A percentile compares a stretch with the other conserved stretches of the same genome.
These are phyloP conservation scores for Sambucus nigra DNA, from an alignment of 129 eudicot genomes.

Conservation along the genomic window DNA sequence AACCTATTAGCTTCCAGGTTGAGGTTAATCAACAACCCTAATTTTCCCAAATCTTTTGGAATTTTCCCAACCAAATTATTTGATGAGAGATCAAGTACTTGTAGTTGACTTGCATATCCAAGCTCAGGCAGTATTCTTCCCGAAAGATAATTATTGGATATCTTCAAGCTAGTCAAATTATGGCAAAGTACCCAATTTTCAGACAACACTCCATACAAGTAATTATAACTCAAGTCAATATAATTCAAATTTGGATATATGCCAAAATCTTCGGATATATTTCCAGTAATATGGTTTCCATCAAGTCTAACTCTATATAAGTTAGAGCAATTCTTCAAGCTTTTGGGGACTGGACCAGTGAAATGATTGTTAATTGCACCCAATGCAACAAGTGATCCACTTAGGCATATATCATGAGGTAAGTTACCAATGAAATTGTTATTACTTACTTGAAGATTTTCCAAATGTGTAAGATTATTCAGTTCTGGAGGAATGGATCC, in stretches of 20 bases:
- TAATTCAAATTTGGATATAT: slow-evolving; percentile 23
- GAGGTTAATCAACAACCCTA: no score
- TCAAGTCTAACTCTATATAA: slow-evolving; percentile 14
- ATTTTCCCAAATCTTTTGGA: no score
- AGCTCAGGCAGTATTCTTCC: no score
- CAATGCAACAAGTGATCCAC: not conserved
- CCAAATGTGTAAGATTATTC: slow-evolving; percentile 12
- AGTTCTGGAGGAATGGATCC: slow-evolving; percentile 16
- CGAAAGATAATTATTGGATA: no score
- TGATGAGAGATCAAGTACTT: no score
- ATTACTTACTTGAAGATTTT: not conserved
- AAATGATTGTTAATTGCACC: not conserved
- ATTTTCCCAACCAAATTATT: no score
- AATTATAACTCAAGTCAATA: slow-evolving; percentile 24
- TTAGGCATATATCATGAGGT: slow-evolving; percentile 12
- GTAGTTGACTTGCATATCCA: no score
- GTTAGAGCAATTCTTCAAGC: slow-evolving; percentile 27
- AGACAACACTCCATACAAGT: slow-evolving; percentile 28
- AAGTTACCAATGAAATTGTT: slow-evolving; percentile 14
- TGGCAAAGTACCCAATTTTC: no score
- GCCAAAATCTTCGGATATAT: slow-evolving; percentile 27
- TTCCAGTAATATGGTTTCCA: slow-evolving; percentile 21
- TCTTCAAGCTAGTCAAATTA: no score
- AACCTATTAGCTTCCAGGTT: no score
- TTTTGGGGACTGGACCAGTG: slow-evolving; percentile 25